Conservation (phyloP, 129 eudicot genomes). For the Kitagawia praeruptora region DNA sequence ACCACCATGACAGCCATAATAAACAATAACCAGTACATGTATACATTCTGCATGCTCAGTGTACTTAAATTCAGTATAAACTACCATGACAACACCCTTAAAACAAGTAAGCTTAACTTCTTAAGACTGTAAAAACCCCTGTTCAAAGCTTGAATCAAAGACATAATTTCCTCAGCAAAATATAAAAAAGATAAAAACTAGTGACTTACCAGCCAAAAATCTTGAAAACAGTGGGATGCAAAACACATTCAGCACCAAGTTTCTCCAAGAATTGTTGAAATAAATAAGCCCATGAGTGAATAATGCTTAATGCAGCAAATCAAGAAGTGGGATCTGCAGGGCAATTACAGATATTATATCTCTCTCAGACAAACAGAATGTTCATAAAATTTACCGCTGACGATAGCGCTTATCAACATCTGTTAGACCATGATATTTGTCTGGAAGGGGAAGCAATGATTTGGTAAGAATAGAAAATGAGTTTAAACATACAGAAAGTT, state of each 20-base stretch:
- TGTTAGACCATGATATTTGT: constrained; percentile 86
- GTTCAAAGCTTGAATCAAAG: neutral
- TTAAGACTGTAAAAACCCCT: neutral
- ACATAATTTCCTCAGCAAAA: neutral
- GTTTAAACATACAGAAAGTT: constrained; percentile 73
- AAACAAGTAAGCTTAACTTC: neutral
- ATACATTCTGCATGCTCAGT: neutral
- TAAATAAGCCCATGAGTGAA: too few relatives aligned
- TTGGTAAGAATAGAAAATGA: constrained; percentile 89
- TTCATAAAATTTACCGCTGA: constrained; percentile 46
- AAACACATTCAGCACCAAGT: too few relatives aligned
- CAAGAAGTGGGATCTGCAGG: neutral
- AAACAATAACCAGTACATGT: neutral
- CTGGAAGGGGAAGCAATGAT: constrained; percentile 92
- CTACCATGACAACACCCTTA: too few relatives aligned
- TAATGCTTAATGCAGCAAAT: neutral
- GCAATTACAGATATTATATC: neutral
- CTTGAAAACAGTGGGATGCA: neutral
- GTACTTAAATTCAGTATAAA: neutral
- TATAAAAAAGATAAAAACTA: too few relatives aligned
- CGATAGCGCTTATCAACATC: constrained; percentile 94
- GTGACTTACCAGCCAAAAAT: neutral
- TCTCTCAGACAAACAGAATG: neutral
- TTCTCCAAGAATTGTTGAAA: neutral
- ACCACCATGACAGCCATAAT: neutral